Evolutionary conservation across 352 stramenopile genomes (phyloP), one percentile per base, ranked within the genome.

Genomic region (Globisporangium nagaii): DNA sequence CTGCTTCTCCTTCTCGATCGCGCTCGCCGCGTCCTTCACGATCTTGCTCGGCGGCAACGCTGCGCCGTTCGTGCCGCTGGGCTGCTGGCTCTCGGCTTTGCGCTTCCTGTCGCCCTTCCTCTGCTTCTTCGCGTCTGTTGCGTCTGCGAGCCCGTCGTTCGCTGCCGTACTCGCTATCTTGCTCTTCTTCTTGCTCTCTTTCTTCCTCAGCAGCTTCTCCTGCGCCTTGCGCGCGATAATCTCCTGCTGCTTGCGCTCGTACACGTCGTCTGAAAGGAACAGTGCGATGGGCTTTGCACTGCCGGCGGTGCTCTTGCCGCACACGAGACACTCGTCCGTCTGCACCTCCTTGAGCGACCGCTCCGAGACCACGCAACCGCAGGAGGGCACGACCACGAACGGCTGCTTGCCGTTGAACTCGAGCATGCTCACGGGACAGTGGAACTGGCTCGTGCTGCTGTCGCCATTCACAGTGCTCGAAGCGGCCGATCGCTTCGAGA

Each of bases 311-410:
- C 78, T 36, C 12, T 77, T 75, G 20, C 75, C 66, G 40, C 80
- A 95, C 44, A 80, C 74, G 25, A 92, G 69, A 60, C 77, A 90
- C 46, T 93, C 80, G 7, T 61, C 69, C 4, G 74, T 75, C 20
- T 79, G 67, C 32, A 97, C 82, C 44, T 95, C 84, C 54, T 92
- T 91, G 30, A 95, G 57, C 41, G 88, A 82, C 27, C 86, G 86
- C 54, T 96, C 90, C 27, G 86, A 93, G 8, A 97, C 55, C 31
- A 97, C 87, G 53, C 86, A 96, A 28, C 90, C 90, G 40, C 88
- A 97, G 48, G 61, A 67, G 22, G 79, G 74, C 10, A 94, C 46
- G 41, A 95, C 70, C 37, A 92, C 68, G 55, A 97, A 97, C 0
- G 86, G 79, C 49, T 94, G 73, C 39, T 86, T 85, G 59, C 88